Base-by-base conservation (phyloP, 177 flowering plant species). In the Vitis hybrid region DNA sequence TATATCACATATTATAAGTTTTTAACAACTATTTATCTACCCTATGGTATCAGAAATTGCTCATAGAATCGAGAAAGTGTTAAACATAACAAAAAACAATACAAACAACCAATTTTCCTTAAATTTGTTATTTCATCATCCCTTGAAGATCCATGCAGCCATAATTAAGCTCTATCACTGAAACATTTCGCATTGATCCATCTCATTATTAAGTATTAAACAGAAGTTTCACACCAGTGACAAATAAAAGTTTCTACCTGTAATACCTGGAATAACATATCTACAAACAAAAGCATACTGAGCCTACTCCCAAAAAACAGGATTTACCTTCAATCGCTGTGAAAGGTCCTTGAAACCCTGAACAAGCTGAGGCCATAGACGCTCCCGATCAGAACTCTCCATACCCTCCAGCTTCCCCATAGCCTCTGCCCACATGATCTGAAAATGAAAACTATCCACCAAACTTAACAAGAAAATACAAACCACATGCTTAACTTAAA, bases 391-490 rank as follows among this genome's bases (percentile, higher is more conserved):
- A 2, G 84, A 64, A 76, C 89, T 88, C 63, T 93, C 97, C 99
- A 95, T 93, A 39, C 98, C 98, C 75, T 95, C 98, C 72, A 95
- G 80, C 79, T 93, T 95, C 21, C 84, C 89, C 91, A 91, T 90
- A 58, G 97, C 98, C 80, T 93, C 98, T 16, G 97, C 94, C 98
- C 98, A 95, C 99, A 93, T 95, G 18, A 95, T 90, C 99, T 95
- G 81, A 29, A 69, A 85, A 77, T 21, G 67, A 72, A 83, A 85
- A 85, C 79, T 76, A 77, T 64, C 69, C 60, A 29, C 66, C 80
- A 65, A 71, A 65, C 57, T 80, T 73, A 80, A 74, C 61, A 51
- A 51, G 68, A 12, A 48, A 53, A 49, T 56, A 12, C n/a, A 51
- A 55, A 18, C 45, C 45, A 39, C 45, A 39, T 39, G 1, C 45